Percentiles rank a stretch among this genome's conserved stretches.
Evolutionary conservation across 2,329 filamentous ascomycete genomes (phyloP).

Genomic region (Rhexocercosporidium sp.): DNA sequence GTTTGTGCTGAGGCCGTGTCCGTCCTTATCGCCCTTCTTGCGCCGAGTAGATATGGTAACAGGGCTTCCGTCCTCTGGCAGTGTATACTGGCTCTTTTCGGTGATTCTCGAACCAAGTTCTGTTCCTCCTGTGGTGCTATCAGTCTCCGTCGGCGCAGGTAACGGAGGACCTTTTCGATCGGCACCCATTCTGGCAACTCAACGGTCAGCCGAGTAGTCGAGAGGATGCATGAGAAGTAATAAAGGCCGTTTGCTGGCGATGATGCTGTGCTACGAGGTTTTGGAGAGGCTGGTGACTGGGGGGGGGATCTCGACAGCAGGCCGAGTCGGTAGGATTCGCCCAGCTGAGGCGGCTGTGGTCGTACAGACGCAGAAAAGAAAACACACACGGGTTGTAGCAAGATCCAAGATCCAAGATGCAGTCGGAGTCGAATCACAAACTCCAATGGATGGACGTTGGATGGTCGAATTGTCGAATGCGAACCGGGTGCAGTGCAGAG

Average conservation of each 20-base stretch:
- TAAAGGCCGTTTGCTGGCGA: constrained; percentile 20
- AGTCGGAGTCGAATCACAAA: neutral
- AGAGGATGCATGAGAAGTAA: constrained; percentile 35
- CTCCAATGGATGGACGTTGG: constrained; percentile 17
- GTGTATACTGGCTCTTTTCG: constrained; percentile 74
- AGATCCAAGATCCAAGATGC: neutral
- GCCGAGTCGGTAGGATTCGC: constrained; percentile 10
- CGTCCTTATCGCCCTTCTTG: constrained; percentile 60
- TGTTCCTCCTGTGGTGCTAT: constrained; percentile 61
- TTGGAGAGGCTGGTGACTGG: constrained; percentile 18
- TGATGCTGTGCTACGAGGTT: constrained; percentile 12
- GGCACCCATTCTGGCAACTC: constrained; percentile 41
- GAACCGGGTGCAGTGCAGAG: neutral
- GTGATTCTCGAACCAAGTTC: constrained; percentile 70
- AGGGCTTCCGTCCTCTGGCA: constrained; percentile 86
- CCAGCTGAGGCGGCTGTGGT: constrained; percentile 9
- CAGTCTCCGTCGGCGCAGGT: constrained; percentile 78
- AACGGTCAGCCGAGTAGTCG: constrained; percentile 26
- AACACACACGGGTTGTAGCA: neutral
- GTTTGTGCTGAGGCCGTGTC: constrained; percentile 54
- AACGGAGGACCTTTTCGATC: constrained; percentile 64
- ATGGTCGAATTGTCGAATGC: neutral
- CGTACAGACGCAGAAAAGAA: constrained; percentile 17
- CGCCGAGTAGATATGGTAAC: constrained; percentile 86
- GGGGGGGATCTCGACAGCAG: constrained; percentile 12